Percentiles rank a stretch among this genome's conserved stretches.
Evolutionary conservation across 352 stramenopile species (phyloP).

Genomic region (Pythium diclinum): DNA sequence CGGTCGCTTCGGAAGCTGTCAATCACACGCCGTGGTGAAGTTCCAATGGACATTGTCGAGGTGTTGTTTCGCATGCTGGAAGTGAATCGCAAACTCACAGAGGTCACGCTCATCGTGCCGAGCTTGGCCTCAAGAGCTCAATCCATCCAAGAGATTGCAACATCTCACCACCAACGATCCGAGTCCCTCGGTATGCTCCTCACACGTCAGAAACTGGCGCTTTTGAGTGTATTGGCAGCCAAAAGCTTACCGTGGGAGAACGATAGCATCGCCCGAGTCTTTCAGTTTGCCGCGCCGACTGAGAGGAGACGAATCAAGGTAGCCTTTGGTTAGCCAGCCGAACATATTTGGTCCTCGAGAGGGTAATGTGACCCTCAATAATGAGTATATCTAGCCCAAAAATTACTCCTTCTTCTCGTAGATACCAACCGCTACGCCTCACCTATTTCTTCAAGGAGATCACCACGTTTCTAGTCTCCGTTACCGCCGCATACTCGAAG

Average conservation of each 20-base stretch:
- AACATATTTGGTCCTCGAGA: too few species aligned
- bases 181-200: background rate
- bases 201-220: background rate
- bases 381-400: background rate
- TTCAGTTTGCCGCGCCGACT: background rate
- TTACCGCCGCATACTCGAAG: conserved; percentile 1
- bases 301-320: background rate
- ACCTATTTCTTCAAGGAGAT: background rate
- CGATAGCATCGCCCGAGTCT: background rate
- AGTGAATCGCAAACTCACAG: background rate
- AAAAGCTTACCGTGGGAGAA: background rate
- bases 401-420: too few species aligned
- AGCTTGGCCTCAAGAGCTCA: background rate
- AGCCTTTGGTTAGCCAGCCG: background rate
- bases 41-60: background rate
- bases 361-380: background rate
- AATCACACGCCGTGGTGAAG: background rate
- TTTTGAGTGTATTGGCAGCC: background rate
- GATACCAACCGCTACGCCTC: background rate
- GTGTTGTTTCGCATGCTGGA: background rate
- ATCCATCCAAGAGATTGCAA: background rate
- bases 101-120: background rate
- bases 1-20: background rate
- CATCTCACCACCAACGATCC: background rate
- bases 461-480: background rate